Evolutionary conservation across 306 rosid species (phyloP), one percentile per base, ranked within the genome.

Genomic region (Trifolium pratense): DNA sequence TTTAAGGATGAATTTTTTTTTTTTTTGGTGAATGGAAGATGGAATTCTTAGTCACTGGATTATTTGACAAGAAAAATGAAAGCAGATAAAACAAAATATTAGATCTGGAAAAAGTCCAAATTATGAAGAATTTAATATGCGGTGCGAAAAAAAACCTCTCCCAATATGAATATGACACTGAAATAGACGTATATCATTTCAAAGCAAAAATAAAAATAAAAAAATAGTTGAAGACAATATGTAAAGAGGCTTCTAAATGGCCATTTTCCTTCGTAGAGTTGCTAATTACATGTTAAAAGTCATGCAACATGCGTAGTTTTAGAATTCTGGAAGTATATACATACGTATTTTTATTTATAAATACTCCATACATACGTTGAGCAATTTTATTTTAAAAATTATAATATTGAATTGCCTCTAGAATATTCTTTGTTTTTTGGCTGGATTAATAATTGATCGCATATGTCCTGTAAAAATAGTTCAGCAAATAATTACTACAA

Each of bases 231-330:
- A 10, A 55, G 61, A 56, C 13, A 56, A 23, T 23, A 23, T 23
- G 8, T 23, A 6, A 23, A 26, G 21, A 29, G 42, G 12, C 42
- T 59, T 15, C 66, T 59, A 59, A 15, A 58, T 71, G 39, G 75
- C 42, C 67, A 55, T 68, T 13, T 26, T 17, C 17, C 26, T 80
- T 62, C 16, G 48, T 43, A 42, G 56, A 10, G 56, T 42, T 70
- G 55, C 73, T 32, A 68, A 70, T 36, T 36, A 36, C 68, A 61
- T 57, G 82, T 40, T 32, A 14, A 3, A 31, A 71, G 9, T 56
- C 82, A 78, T 71, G 75, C 70, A 66, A 14, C 58, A 11, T 60
- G 10, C 53, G 29, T 73, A 32, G 60, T 52, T 52, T 29, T 20
- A 26, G 40, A 51, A 25, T 9, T 29, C 4, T 17, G 7, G 3